Base-by-base conservation (phyloP, 768 basidiomycete genomes). In the Calocybe cyanea region DNA sequence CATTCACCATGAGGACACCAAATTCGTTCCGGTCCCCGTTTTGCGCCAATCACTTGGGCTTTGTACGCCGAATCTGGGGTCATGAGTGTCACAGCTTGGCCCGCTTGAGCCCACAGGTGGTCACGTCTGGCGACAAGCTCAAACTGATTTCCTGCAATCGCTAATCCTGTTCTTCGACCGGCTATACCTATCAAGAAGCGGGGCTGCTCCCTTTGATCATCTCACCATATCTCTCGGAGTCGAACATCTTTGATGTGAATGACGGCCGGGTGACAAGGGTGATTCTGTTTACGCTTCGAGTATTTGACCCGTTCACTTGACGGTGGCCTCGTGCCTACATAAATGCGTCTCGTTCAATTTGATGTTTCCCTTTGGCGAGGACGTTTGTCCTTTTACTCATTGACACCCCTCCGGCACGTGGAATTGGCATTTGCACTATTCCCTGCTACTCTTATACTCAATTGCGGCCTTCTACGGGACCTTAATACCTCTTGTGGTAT, bases 301-400 rank as follows among this genome's bases (percentile, higher is more conserved):
- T 57, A 59, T 59, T 57, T 63, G 35, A 56, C 51, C 51, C 58
- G 46, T 55, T 66, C 63, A 65, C 62, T 65, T 64, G 64, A 45
- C 55, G 49, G 55, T 57, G 56, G 67, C 70, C 73, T 74, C 72
- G 66, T 73, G 71, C 53, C 46, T 63, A 61, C 64, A 64, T 72
- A 69, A 68, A 68, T 62, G 58, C 63, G 48, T 41, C 55, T 43
- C 52, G 48, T 46, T 40, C 48, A 50, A 53, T 60, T 52, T 63
- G 62, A 63, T 66, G 54, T 56, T 55, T 57, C 55, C 59, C 51
- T 52, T 61, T 64, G 64, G 61, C 57, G 46, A 64, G 65, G 65
- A 63, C 63, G 52, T 56, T 58, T 52, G 64, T 66, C 64, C 67
- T 63, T 62, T 53, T 35, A 18, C 50, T 43, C 44, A 41, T 23